A percentile compares a stretch with the other conserved stretches of the same genome.
These are phyloP conservation scores for Cutaneotrichosporon dermatis DNA, from an alignment of 1,284 basidiomycete genomes.

Conservation along the genomic window DNA sequence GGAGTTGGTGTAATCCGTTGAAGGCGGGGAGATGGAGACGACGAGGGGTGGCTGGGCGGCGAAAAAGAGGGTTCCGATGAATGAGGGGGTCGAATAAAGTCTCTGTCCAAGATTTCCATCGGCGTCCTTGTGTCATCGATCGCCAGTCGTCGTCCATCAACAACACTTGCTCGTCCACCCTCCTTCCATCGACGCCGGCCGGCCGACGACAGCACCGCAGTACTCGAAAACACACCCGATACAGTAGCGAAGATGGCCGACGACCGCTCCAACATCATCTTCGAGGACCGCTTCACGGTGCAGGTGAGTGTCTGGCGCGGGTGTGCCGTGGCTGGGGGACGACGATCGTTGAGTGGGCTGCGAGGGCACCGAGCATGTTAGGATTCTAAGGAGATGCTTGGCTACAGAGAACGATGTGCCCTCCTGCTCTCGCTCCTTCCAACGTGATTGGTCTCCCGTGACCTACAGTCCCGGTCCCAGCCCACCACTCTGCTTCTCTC, in stretches of 20 bases:
- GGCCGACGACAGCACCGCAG: too few relatives aligned
- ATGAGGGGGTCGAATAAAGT: background rate
- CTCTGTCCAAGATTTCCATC: background rate
- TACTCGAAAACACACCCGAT: too few relatives aligned
- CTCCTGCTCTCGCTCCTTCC: too few relatives aligned
- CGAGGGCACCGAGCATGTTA: too few relatives aligned
- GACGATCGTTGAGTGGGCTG: too few relatives aligned
- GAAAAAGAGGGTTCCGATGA: slow-evolving; percentile 2
- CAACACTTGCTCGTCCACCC: background rate
- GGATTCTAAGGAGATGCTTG: too few relatives aligned
- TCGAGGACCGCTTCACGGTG: slow-evolving; percentile 85
- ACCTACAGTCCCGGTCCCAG: too few relatives aligned
- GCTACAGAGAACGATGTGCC: too few relatives aligned
- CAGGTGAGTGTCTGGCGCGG: slow-evolving; percentile 48
- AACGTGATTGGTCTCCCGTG: too few relatives aligned
- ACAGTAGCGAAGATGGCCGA: background rate
- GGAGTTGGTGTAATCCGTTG: background rate
- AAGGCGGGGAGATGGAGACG: background rate
- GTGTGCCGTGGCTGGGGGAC: too few relatives aligned
- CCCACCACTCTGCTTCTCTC: too few relatives aligned
- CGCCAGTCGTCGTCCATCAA: background rate
- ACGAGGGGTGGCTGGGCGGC: background rate
- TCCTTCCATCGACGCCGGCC: too few relatives aligned
- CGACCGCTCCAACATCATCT: slow-evolving; percentile 53
- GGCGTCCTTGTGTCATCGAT: background rate